These are phyloP conservation scores for Candida oleophila DNA, from an alignment of 805 yeast species.

Conservation along the genomic window DNA sequence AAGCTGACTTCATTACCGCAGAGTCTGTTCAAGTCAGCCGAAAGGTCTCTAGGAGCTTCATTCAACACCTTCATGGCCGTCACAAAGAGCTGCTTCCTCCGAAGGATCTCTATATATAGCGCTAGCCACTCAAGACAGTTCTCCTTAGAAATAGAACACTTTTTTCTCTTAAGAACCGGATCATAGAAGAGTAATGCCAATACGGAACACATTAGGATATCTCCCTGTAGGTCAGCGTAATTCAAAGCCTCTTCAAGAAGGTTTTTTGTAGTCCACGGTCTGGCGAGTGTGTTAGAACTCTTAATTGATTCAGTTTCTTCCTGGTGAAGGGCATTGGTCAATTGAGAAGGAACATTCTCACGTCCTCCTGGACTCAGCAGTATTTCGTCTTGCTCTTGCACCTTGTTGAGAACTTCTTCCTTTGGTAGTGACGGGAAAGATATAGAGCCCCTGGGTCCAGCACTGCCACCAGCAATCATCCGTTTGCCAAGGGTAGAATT, in stretches of 20 bases:
- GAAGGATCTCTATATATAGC: slow-evolving; percentile 54
- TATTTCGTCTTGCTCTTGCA: background rate
- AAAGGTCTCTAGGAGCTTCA: slow-evolving; percentile 30
- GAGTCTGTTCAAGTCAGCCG: slow-evolving; percentile 25
- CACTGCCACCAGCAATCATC: background rate
- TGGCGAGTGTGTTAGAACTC: background rate
- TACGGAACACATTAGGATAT: slow-evolving; percentile 58
- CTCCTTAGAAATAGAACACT: slow-evolving; percentile 20
- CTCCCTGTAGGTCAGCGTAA: slow-evolving; percentile 62
- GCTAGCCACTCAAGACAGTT: slow-evolving; percentile 56
- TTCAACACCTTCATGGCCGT: slow-evolving; percentile 59
- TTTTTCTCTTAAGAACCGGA: slow-evolving; percentile 21
- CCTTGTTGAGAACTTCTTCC: background rate
- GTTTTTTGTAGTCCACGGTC: slow-evolving; percentile 59
- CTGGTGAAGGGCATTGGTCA: slow-evolving; percentile 23
- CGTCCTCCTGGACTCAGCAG: background rate
- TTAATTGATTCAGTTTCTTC: slow-evolving; percentile 9
- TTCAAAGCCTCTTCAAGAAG: slow-evolving; percentile 52
- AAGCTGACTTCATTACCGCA: slow-evolving; percentile 36
- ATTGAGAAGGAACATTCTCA: slow-evolving; percentile 17
- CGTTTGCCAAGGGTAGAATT: background rate
- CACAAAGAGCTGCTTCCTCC: slow-evolving; percentile 49
- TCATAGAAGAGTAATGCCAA: slow-evolving; percentile 54
- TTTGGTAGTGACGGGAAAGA: background rate
- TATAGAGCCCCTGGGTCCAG: background rate